Evolutionary conservation across 2,329 filamentous ascomycete species (phyloP).

Genomic region (Corniculantispora saksenae): DNA sequence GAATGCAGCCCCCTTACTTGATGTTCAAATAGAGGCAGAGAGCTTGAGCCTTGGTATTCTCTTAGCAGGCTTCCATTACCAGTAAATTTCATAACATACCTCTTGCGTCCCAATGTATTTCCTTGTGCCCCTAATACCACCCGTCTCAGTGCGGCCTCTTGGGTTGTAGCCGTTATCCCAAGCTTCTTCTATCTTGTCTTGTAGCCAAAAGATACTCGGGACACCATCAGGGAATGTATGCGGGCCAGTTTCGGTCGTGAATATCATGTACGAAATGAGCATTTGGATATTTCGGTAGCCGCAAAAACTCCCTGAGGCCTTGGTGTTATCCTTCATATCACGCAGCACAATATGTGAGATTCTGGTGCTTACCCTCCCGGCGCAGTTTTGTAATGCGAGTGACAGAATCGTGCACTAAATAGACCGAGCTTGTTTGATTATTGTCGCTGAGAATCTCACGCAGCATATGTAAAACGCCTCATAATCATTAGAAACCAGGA

Average conservation of each 20-base stretch:
- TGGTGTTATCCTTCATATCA: background rate
- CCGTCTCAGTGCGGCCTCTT: slow-evolving; percentile 76
- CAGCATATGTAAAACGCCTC: slow-evolving; percentile 64
- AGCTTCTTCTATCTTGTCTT: slow-evolving; percentile 81
- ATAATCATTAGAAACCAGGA: slow-evolving; percentile 33
- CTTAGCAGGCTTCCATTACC: background rate
- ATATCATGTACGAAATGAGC: slow-evolving; percentile 76
- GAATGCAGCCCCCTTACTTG: background rate
- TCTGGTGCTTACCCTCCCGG: slow-evolving; percentile 59
- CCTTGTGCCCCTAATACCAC: slow-evolving; percentile 81
- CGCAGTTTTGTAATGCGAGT: slow-evolving; percentile 80
- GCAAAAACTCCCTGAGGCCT: slow-evolving; percentile 73
- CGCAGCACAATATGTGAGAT: background rate
- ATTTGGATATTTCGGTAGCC: slow-evolving; percentile 96
- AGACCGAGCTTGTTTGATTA: slow-evolving; percentile 63
- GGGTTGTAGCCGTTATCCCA: slow-evolving; percentile 85
- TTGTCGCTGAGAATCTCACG: slow-evolving; percentile 66
- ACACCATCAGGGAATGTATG: slow-evolving; percentile 61
- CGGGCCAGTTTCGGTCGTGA: slow-evolving; percentile 55
- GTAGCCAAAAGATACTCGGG: slow-evolving; percentile 78
- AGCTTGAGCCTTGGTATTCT: slow-evolving; percentile 1
- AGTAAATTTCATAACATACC: slow-evolving; percentile 46
- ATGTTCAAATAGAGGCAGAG: background rate
- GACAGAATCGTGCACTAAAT: slow-evolving; percentile 75
- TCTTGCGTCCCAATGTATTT: slow-evolving; percentile 96